Base-by-base conservation (phyloP, 2,329 filamentous ascomycete genomes). In the Alternaria burnsii region DNA sequence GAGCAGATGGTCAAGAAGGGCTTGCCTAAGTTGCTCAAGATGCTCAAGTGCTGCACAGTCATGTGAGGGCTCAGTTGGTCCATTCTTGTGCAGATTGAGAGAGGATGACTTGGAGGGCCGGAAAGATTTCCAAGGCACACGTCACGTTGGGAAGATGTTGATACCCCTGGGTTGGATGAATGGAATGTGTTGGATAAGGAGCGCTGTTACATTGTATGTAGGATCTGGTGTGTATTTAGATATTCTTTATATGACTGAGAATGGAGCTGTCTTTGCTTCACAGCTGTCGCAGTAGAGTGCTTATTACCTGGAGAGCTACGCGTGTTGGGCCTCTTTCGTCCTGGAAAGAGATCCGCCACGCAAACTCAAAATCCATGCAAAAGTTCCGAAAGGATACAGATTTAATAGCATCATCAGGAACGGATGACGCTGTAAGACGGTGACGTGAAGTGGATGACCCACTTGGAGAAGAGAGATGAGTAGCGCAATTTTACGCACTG, bases 31-130 rank as follows among this genome's bases (percentile, higher is more conserved):
- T 72, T 92, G 36, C 72, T 91, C 65, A 85, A 83, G 72, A 88
- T 88, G 80, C 75, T 93, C 76, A 79, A 82, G 41, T 94, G 91
- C 79, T 94, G 91, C 82, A 81, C 87, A 40, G 86, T 94, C 71
- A 94, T 94, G 91, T 94, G 65, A 50, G 14, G 46, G 14, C 16
- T 9, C 16, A 6, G 5, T 26, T 26, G 46, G 14, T 24, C 20
- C 36, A 18, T 12, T 38, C 32, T n/a, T 50, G 30, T 36, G 30
- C 32, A 38, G 20, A 14, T 18, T n/a, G 30, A 24, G 1, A 12
- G 32, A 4, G 43, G 20, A 24, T 38, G 20, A 18, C 6, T 36
- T 18, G 46, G 32, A 50, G 30, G 46, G 32, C 4, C 38, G 9
- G 2, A 26, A 32, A n/a, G 20, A 18, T 36, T 1, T 38, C 24